phyloP scores from a whole-genome alignment of 495 filamentous ascomycete species.

The Aspergillus homomorphus region DNA sequence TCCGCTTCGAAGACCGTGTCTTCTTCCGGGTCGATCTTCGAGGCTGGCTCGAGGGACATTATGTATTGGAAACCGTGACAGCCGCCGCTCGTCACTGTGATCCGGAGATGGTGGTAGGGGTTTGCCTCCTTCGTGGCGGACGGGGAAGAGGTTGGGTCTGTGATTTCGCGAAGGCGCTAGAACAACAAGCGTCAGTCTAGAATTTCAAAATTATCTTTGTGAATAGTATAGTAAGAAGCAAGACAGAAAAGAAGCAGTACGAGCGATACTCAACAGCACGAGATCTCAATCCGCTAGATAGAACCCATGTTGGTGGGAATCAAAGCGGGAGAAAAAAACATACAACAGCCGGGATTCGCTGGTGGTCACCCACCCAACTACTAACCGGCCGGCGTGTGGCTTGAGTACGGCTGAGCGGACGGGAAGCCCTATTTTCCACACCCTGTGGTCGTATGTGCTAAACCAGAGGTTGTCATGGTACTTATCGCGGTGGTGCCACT shows the following conservation, averaged over 20 bases:
- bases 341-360: slow-evolving; percentile 51
- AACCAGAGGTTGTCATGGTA: slow-evolving; percentile 2
- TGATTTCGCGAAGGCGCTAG: slow-evolving; percentile 65
- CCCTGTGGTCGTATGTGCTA: slow-evolving; percentile 48
- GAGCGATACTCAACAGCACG: too few relatives aligned
- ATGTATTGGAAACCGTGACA: slow-evolving; percentile 98
- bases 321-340: slow-evolving; percentile 29
- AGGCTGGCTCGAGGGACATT: slow-evolving; percentile 71
- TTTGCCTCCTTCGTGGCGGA: slow-evolving; percentile 63
- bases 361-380: slow-evolving; percentile 52
- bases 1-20: slow-evolving; percentile 63
- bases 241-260: too few relatives aligned
- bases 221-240: too few relatives aligned
- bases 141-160: slow-evolving; percentile 41
- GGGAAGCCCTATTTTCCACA: slow-evolving; percentile 51
- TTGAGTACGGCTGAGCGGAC: slow-evolving; percentile 51
- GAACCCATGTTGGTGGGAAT: too few relatives aligned
- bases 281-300: too few relatives aligned
- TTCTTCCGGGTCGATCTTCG: slow-evolving; percentile 63
- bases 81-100: slow-evolving; percentile 86
- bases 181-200: neutral
- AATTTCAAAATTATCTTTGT: too few relatives aligned
- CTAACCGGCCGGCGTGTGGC: slow-evolving; percentile 50
- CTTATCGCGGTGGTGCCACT: slow-evolving; percentile 8
- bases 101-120: slow-evolving; percentile 77